Evolutionary conservation across 306 rosid genomes (phyloP).

Genomic region (Vigna reflexopilosa): DNA sequence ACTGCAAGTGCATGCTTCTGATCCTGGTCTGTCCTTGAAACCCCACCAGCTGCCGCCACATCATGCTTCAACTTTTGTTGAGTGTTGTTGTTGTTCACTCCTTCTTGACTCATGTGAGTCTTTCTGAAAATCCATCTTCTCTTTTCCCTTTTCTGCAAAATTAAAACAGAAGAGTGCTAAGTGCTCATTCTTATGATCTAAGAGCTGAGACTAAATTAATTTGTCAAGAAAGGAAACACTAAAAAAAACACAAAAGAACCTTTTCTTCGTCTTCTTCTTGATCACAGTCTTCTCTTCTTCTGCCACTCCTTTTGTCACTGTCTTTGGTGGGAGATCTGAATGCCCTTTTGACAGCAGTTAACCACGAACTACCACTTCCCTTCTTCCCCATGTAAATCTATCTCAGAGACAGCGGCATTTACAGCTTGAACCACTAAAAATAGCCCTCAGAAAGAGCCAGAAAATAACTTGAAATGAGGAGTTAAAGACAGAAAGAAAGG

Average conservation of each 20-base stretch:
- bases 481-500: conserved; percentile 36
- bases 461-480: conserved; percentile 35
- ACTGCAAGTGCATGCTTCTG: conserved; percentile 74
- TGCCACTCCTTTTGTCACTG: conserved; percentile 45
- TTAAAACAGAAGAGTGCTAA: background rate
- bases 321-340: conserved; percentile 99
- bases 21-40: conserved; percentile 53
- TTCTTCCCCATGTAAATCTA: conserved; percentile 89
- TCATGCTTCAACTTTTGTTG: conserved; percentile 47
- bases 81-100: conserved; percentile 36
- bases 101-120: conserved; percentile 61
- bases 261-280: conserved; percentile 84
- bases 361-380: conserved; percentile 80
- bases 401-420: conserved; percentile 50
- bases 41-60: conserved; percentile 17
- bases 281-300: conserved; percentile 52
- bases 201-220: background rate
- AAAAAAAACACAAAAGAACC: conserved; percentile 43
- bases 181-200: background rate
- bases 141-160: conserved; percentile 81
- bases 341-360: conserved; percentile 97
- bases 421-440: conserved; percentile 38
- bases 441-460: conserved; percentile 42
- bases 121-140: conserved; percentile 89
- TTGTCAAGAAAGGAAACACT: background rate